phyloP scores from a whole-genome alignment of 176 grass and related monocot genomes.

The Aegilops tauschii region DNA sequence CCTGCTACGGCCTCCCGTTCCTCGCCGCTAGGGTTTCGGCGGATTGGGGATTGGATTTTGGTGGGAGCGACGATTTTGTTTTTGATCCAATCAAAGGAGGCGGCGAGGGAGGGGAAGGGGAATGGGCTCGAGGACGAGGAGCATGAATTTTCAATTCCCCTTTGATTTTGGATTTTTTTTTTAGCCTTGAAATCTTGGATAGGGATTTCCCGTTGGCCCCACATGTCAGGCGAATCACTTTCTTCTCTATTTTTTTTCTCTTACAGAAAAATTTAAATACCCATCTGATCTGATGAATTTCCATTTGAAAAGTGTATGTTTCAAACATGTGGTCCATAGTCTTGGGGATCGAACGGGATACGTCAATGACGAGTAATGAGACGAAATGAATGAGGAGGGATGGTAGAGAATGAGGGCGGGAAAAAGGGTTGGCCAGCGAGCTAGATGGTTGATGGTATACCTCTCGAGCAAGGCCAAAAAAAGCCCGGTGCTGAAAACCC shows the following conservation, averaged over 20 bases:
- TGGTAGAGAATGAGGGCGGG: too few species aligned
- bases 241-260: background rate
- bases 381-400: rapidly evolving
- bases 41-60: background rate
- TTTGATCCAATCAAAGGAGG: background rate
- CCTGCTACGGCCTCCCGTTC: background rate
- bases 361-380: too few species aligned
- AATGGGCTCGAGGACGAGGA: background rate
- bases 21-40: background rate
- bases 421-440: too few species aligned
- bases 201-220: background rate
- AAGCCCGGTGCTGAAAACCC: too few species aligned
- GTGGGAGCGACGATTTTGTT: background rate
- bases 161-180: background rate
- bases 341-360: background rate
- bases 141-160: background rate
- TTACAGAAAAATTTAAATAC: rapidly evolving
- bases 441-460: too few species aligned
- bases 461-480: too few species aligned
- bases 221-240: background rate
- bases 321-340: too few species aligned
- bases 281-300: background rate
- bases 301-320: background rate
- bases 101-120: background rate
- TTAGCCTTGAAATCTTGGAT: background rate